phyloP scores from a whole-genome alignment of 2,329 filamentous ascomycete species.

The Paraconiothyrium sp. region DNA sequence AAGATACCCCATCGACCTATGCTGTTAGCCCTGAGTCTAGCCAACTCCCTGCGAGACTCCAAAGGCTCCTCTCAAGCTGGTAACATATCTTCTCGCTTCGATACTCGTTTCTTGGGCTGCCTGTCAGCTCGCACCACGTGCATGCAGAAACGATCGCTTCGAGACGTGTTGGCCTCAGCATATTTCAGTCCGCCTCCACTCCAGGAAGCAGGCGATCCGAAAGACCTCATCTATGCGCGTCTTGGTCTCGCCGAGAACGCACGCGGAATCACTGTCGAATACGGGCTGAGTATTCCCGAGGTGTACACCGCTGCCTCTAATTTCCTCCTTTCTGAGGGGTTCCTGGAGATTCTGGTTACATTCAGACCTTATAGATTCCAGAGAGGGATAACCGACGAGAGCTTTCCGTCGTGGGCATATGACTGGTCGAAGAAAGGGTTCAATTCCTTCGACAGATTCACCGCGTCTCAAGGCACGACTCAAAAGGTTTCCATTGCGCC shows the following conservation, averaged over 20 bases:
- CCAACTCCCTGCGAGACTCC: background rate
- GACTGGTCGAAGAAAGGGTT: slow-evolving; percentile 9
- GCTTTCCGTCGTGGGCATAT: slow-evolving; percentile 10
- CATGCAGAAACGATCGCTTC: slow-evolving; percentile 5
- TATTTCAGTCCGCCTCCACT: slow-evolving; percentile 10
- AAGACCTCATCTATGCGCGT: slow-evolving; percentile 9
- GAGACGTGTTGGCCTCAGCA: slow-evolving; percentile 7
- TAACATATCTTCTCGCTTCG: background rate
- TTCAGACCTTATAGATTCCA: slow-evolving; percentile 11
- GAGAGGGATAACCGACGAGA: background rate
- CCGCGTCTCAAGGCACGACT: slow-evolving; percentile 2
- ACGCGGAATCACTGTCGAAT: background rate
- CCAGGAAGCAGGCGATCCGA: background rate
- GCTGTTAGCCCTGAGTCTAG: background rate
- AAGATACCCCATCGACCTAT: slow-evolving; percentile 3
- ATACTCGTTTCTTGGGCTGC: slow-evolving; percentile 12
- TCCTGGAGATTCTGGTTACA: slow-evolving; percentile 5
- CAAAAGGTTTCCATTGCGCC: slow-evolving; percentile 1
- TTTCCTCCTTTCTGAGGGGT: slow-evolving; percentile 6
- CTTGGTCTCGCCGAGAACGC: slow-evolving; percentile 7
- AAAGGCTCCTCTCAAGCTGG: background rate
- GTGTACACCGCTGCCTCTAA: slow-evolving; percentile 7
- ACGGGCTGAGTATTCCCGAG: slow-evolving; percentile 4
- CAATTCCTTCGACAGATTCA: slow-evolving; percentile 7
- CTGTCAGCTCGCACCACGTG: slow-evolving; percentile 11